Base-by-base conservation (phyloP, 2,329 filamentous ascomycete genomes). In the Neofusicoccum kwambonambiense region DNA sequence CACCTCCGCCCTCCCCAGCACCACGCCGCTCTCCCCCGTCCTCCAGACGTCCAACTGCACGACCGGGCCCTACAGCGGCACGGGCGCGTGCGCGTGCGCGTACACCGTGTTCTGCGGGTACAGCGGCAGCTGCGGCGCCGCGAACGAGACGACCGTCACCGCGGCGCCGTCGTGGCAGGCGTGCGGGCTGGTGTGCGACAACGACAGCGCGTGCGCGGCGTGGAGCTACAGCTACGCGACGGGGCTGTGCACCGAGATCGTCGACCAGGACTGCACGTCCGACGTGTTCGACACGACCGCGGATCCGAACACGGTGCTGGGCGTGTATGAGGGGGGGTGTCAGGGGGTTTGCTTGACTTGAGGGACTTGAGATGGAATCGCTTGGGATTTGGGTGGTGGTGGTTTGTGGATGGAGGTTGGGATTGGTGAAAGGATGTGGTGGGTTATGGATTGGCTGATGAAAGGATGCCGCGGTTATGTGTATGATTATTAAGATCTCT, bases 171-270 rank as follows among this genome's bases (percentile, higher is more conserved):
- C 54, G 54, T 60, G 56, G 56, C 42, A 37, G 27, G 15, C 5
- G 27, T 60, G 56, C 56, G 42, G 8, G 27, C 27, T n/a, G 56
- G 2, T 3, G 27, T 60, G 56, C 56, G 56, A 60, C 41, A 15
- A 60, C 56, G 31, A 60, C 41, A 60, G 56, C 56, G 56, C 15
- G 9, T 60, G 56, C 56, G 13, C n/a, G 2, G 56, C 56, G 6
- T 60, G 27, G n/a, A 34, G n/a, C 9, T 60, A 60, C 42, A n/a
- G 3, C 4, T 60, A 37, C 27, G 9, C 1, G 9, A 34, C 56
- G 7, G 22, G 22, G 17, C 1, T 37, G 27, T 60, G 56, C 56
- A 47, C 42, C 4, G 41, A 37, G 56, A 17, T 60, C 9, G 34
- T 35, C 12, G 56, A 60, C 7, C 31, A 3, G 31, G 12, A 22